Conservation (phyloP, 495 filamentous ascomycete species). For the Penicillium bovifimosum region DNA sequence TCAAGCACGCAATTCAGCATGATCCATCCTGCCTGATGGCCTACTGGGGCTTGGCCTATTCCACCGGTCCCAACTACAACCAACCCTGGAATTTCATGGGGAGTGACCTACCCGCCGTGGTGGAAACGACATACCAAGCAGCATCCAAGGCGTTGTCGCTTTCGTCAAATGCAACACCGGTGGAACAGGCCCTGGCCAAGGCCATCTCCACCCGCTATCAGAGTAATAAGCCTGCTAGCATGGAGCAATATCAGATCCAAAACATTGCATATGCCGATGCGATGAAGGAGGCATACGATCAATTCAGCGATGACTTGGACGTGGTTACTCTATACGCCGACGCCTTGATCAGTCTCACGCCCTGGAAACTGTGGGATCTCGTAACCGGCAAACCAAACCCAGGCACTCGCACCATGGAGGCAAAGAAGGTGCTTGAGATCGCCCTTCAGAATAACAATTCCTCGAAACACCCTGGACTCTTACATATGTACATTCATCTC, state of each 20-base stretch:
- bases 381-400: conserved; percentile 50
- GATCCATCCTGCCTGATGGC: conserved; percentile 56
- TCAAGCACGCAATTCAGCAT: conserved; percentile 48
- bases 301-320: conserved; percentile 51
- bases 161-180: conserved; percentile 20
- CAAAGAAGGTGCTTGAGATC: conserved; percentile 50
- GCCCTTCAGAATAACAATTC: conserved; percentile 34
- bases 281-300: conserved; percentile 50
- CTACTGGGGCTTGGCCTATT: conserved; percentile 62
- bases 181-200: conserved; percentile 52
- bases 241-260: conserved; percentile 40
- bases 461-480: conserved; percentile 50
- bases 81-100: conserved; percentile 63
- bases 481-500: conserved; percentile 64
- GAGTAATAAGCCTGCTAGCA: conserved; percentile 21
- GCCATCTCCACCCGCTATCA: conserved; percentile 54
- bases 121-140: conserved; percentile 40
- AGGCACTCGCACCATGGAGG: conserved; percentile 52
- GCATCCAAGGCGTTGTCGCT: conserved; percentile 34
- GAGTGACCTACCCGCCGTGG: conserved; percentile 37
- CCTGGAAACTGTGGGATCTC: conserved; percentile 61
- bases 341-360: conserved; percentile 58
- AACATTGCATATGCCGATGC: conserved; percentile 53
- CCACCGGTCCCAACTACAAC: conserved; percentile 66
- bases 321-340: conserved; percentile 56